Base-by-base conservation (phyloP, 1,284 basidiomycete species). In the Rhodotorula mucilaginosa region DNA sequence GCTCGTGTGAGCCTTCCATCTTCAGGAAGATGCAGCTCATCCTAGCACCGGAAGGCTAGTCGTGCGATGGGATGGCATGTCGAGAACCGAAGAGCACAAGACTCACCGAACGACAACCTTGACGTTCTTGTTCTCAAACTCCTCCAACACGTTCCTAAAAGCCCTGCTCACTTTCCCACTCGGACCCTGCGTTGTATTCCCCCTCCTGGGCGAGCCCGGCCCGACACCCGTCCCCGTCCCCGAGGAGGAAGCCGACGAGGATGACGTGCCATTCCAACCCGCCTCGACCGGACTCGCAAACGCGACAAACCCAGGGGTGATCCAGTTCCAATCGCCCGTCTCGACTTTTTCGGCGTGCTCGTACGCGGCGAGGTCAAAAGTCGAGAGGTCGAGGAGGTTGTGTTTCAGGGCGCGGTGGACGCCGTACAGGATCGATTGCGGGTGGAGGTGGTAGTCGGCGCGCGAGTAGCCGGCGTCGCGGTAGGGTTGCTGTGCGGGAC, bases 311-410 rank as follows among this genome's bases (percentile, higher is more conserved):
- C 80, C 79, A 2, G 82, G 81, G 6, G 82, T 82, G 81, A 97
- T 86, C 91, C 92, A 93, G 80, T 99, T 99, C 89, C 96, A 95
- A 81, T 99, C 97, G 8, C 97, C 97, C 79, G 97, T 94, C 57
- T 83, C 83, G 66, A 95, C 92, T 80, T 92, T 93, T 81, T 97
- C 96, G 80, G 94, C 97, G 80, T 86, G 89, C 81, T 96, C 93
- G 79, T 96, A 96, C 75, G 94, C 92, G 75, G 92, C 90, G 29
- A 83, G 73, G 70, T 86, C 83, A 74, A 99, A 99, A 71, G 92
- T 88, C 77, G 91, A 91, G 84, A 99, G 89, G 79, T 97, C 90
- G 79, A 95, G 89, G 3, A 99, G 86, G 1, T 89, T 89, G 74
- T 91, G 88, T 79, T 92, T 88, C 83, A 95, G 90, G 0, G 95